Evolutionary conservation across 2,329 filamentous ascomycete genomes (phyloP).

Genomic region (Verticillium nonalfalfae): DNA sequence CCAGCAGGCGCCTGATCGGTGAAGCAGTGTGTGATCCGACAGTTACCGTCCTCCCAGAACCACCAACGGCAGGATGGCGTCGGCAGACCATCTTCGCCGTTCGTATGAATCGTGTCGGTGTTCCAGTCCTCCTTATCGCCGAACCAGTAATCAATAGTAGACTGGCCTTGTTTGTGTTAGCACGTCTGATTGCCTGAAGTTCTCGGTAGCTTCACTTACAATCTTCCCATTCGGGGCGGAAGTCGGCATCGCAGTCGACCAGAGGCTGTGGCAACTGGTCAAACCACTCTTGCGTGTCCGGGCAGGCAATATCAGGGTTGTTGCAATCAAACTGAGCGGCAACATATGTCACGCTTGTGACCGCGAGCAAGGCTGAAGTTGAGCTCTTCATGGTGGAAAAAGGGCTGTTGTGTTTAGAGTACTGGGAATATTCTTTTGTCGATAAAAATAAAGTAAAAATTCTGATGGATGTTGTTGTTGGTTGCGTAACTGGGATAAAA

Average conservation of each 20-base stretch:
- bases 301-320: neutral
- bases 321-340: neutral
- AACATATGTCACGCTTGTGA: neutral
- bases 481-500: no score
- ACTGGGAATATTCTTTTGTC: neutral
- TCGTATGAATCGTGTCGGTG: neutral
- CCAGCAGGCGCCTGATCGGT: neutral
- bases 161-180: neutral
- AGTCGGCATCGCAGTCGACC: neutral
- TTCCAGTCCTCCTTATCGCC: neutral
- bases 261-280: neutral
- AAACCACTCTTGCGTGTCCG: neutral
- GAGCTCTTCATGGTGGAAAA: neutral
- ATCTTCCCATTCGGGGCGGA: neutral
- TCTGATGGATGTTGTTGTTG: neutral
- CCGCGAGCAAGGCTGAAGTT: neutral
- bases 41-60: neutral
- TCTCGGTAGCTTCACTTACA: neutral
- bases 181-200: no score
- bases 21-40: constrained; percentile 1
- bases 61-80: neutral
- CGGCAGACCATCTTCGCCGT: neutral
- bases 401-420: neutral
- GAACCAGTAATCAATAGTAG: neutral
- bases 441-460: neutral